phyloP scores from a whole-genome alignment of 805 yeast genomes.

The Metschnikowia lachancei region DNA sequence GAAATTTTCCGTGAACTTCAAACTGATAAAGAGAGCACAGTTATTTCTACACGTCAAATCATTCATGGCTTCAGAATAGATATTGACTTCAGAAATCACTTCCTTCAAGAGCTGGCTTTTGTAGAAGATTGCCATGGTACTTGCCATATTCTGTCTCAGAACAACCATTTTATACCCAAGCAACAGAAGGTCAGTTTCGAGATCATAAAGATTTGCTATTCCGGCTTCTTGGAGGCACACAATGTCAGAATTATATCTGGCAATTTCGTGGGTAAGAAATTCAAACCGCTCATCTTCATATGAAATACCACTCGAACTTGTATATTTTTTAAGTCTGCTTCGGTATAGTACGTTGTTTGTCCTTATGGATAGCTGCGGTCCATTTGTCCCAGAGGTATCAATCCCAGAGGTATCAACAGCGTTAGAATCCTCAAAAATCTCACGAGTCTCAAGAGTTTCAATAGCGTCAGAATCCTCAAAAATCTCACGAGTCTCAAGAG shows the following conservation, averaged over 20 bases:
- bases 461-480: too few relatives aligned
- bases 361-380: conserved; percentile 4
- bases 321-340: background rate
- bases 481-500: too few relatives aligned
- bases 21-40: background rate
- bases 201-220: too few relatives aligned
- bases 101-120: background rate
- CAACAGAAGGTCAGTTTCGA: background rate
- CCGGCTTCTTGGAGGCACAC: conserved; percentile 5
- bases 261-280: conserved; percentile 1
- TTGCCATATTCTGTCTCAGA: background rate
- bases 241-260: conserved; percentile 5
- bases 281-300: conserved; percentile 9
- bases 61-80: background rate
- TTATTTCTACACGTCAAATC: background rate
- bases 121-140: conserved; percentile 6
- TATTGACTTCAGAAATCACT: too few relatives aligned
- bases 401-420: background rate
- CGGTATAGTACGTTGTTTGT: conserved; percentile 46
- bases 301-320: conserved; percentile 10
- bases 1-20: conserved; percentile 1
- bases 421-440: background rate
- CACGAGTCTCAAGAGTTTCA: too few relatives aligned
- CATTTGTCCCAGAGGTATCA: background rate
- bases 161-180: background rate